Conservation (phyloP, 345 rosid species). For the Euphorbia tirucalli region DNA sequence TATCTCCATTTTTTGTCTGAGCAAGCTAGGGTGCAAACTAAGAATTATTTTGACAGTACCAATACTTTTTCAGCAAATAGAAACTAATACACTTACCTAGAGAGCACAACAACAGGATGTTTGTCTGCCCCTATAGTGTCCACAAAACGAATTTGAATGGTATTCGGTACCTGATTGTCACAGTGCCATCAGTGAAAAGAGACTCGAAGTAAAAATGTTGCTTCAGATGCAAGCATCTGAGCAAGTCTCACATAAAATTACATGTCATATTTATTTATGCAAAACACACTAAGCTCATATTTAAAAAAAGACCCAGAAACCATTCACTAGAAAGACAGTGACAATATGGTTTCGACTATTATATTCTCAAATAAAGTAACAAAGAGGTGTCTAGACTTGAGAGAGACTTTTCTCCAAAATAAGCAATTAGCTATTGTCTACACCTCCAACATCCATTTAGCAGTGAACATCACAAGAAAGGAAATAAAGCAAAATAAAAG, state of each 20-base stretch:
- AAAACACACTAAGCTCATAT: neutral
- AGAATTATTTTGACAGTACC: neutral
- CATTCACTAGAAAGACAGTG: conserved; percentile 1
- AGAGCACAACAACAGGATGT: conserved; percentile 78
- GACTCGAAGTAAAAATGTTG: neutral
- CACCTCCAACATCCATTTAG: neutral
- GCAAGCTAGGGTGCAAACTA: neutral
- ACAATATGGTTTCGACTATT: neutral
- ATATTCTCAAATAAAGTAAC: neutral
- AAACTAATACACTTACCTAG: conserved; percentile 48
- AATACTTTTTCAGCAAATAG: neutral
- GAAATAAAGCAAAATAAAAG: neutral
- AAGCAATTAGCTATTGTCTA: neutral
- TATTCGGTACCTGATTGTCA: conserved; percentile 69
- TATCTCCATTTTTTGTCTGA: neutral
- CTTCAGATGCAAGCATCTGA: conserved; percentile 3
- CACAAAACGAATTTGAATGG: conserved; percentile 65
- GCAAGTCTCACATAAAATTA: neutral
- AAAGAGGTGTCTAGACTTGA: neutral
- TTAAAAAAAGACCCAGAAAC: conserved; percentile 1
- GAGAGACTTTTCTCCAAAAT: neutral
- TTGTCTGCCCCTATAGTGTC: conserved; percentile 57
- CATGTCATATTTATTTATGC: neutral
- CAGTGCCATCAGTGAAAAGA: conserved; percentile 10
- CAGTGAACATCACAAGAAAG: neutral